phyloP scores from a whole-genome alignment of 2,329 filamentous ascomycete genomes.

The Fusarium torreyae region DNA sequence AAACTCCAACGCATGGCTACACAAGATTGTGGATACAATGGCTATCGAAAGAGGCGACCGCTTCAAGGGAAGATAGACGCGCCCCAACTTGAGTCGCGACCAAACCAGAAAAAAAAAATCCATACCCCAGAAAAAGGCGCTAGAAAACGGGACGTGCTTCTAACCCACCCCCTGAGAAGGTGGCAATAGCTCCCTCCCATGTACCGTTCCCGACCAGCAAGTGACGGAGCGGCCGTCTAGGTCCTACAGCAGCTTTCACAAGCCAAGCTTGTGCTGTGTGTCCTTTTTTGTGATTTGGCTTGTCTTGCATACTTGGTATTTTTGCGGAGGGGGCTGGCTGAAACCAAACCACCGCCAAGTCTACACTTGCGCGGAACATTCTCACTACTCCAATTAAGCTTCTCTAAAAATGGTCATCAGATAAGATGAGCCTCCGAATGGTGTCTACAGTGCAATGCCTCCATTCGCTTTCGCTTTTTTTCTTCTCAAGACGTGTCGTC shows the following conservation, averaged over 20 bases:
- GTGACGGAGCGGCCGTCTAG: conserved; percentile 37
- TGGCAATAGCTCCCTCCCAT: conserved; percentile 39
- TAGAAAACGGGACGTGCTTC: conserved; percentile 45
- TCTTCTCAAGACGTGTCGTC: not conserved
- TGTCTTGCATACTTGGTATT: conserved; percentile 16
- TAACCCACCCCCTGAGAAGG: conserved; percentile 34
- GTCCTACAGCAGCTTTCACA: conserved; percentile 31
- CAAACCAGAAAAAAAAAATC: conserved; percentile 23
- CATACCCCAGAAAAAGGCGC: conserved; percentile 41
- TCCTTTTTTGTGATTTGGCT: conserved; percentile 11
- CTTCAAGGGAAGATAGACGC: conserved; percentile 25
- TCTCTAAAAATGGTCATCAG: conserved; percentile 16
- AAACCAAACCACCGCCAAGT: conserved; percentile 27
- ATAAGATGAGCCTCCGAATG: conserved; percentile 27
- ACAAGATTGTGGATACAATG: conserved; percentile 1
- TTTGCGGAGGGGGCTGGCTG: conserved; percentile 34
- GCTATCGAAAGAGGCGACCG: conserved; percentile 1
- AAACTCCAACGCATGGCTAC: not conserved
- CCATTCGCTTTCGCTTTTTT: not conserved
- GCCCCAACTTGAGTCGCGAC: conserved; percentile 10
- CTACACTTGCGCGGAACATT: conserved; percentile 11
- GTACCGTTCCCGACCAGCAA: conserved; percentile 13
- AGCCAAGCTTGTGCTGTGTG: conserved; percentile 19
- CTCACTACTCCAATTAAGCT: conserved; percentile 21
- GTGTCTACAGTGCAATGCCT: not conserved